Conservation (phyloP, 2,329 filamentous ascomycete genomes). For the Plenodomus tracheiphilus region DNA sequence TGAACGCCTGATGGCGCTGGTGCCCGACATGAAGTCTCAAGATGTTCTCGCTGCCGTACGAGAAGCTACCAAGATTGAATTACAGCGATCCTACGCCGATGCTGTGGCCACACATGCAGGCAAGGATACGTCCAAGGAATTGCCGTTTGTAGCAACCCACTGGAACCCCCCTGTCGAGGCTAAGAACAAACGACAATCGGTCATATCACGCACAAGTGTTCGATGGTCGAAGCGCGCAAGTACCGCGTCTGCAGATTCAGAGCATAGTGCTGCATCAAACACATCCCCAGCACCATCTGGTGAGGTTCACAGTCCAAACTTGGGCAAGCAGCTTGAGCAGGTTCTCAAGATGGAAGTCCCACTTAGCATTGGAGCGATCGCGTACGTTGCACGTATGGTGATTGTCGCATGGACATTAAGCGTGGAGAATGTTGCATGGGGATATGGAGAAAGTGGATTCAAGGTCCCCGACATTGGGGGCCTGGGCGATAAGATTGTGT, state of each 20-base stretch:
- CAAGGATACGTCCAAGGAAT: not conserved
- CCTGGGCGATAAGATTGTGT: conserved; percentile 12
- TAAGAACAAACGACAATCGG: not conserved
- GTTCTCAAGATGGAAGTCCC: conserved; percentile 33
- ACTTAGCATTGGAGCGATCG: conserved; percentile 26
- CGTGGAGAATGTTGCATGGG: conserved; percentile 31
- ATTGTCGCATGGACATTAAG: conserved; percentile 39
- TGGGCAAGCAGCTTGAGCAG: conserved; percentile 28
- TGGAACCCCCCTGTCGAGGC: conserved; percentile 4
- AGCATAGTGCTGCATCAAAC: not conserved
- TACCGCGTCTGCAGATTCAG: not conserved
- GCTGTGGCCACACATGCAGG: conserved; percentile 15
- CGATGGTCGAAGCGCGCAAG: not conserved
- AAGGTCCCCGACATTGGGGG: conserved; percentile 10
- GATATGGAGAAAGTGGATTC: conserved; percentile 20
- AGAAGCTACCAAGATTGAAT: conserved; percentile 23
- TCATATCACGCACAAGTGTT: not conserved
- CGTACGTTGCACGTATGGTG: conserved; percentile 30
- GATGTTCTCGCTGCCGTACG: conserved; percentile 24
- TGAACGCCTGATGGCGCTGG: conserved; percentile 33
- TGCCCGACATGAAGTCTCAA: conserved; percentile 24
- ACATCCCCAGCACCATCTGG: conserved; percentile 9
- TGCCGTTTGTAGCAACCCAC: not conserved
- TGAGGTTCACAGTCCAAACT: conserved; percentile 6
- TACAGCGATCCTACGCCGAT: conserved; percentile 26